Base-by-base conservation (phyloP, 2,329 filamentous ascomycete species). In the Monosporascus sp. region DNA sequence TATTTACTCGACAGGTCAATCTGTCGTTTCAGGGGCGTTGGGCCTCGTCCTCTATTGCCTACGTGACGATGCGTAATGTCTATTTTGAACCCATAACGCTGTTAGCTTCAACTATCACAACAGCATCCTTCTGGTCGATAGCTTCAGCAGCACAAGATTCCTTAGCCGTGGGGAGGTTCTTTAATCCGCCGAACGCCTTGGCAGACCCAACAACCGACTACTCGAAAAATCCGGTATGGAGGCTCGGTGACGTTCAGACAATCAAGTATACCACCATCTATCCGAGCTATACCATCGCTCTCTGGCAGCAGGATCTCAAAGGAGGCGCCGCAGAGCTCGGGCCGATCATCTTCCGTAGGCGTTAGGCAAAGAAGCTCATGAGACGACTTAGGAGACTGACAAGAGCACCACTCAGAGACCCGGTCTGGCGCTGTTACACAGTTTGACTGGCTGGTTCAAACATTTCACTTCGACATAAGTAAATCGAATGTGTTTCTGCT, bases 231-330 rank as follows among this genome's bases (percentile, higher is more conserved):
- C 50, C 31, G 14, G 37, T 56, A 18, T 58, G 56, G 46, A 27
- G 4, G 2, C 6, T 56, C 6, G 55, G 55, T 7, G 48, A 55
- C 31, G 48, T 31, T 3, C 48, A 62, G 42, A 60, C 52, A 3
- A 56, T 66, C 47, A 51, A 54, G 18, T 65, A 58, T 47, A 61
- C 58, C 14, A 65, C 62, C 1, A 54, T 47, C 3, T 58, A 58
- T 39, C 52, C 41, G 6, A 55, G 57, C 24, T 66, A 64, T 54
- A 56, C 56, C 14, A 61, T 66, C 50, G 57, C 56, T 7, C n/a
- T 66, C 6, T 65, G 58, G 57, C 64, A 67, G 15, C 52, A 65
- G 37, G 49, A 38, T 17, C 22, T 44, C 2, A 38, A 41, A 1
- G 44, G 51, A 14, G 47, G 39, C 2, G 50, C 55, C 1, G 62